phyloP scores from a whole-genome alignment of 495 filamentous ascomycete genomes.

The Pyronema domesticum region DNA sequence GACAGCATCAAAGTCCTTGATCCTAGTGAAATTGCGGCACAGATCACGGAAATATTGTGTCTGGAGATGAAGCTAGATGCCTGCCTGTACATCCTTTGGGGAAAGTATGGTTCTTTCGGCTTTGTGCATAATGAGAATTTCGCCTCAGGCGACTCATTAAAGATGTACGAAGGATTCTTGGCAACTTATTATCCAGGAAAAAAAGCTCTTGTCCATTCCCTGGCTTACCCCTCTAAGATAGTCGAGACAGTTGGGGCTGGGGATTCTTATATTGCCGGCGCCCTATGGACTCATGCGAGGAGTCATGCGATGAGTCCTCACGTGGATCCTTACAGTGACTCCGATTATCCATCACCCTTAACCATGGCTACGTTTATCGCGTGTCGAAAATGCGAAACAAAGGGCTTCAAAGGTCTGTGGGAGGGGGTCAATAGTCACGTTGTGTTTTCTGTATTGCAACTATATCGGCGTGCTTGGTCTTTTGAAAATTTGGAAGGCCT shows the following conservation, averaged over 20 bases:
- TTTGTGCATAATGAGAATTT: neutral
- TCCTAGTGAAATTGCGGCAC: neutral
- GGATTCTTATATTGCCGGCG: constrained; percentile 14
- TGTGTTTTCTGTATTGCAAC: too few relatives aligned
- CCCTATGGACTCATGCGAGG: neutral
- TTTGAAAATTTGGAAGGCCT: too few relatives aligned
- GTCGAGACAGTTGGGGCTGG: constrained; percentile 14
- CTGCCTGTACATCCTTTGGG: neutral
- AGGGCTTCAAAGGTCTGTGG: too few relatives aligned
- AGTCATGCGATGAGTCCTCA: neutral
- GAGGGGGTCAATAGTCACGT: too few relatives aligned
- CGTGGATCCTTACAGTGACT: too few relatives aligned
- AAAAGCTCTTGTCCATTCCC: too few relatives aligned
- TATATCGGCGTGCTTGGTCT: too few relatives aligned
- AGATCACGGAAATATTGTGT: neutral
- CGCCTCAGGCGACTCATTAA: neutral
- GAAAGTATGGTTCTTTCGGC: neutral
- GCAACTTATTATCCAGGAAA: neutral
- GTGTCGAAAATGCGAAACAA: too few relatives aligned
- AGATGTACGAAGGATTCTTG: neutral
- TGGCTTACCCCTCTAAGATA: neutral
- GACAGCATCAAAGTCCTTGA: neutral
- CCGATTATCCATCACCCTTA: too few relatives aligned
- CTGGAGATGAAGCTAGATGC: neutral
- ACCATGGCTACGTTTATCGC: too few relatives aligned